Percentiles rank a stretch among this genome's conserved stretches.
Conservation (phyloP, 441 rosid species). For the Macaranga tanarius region DNA sequence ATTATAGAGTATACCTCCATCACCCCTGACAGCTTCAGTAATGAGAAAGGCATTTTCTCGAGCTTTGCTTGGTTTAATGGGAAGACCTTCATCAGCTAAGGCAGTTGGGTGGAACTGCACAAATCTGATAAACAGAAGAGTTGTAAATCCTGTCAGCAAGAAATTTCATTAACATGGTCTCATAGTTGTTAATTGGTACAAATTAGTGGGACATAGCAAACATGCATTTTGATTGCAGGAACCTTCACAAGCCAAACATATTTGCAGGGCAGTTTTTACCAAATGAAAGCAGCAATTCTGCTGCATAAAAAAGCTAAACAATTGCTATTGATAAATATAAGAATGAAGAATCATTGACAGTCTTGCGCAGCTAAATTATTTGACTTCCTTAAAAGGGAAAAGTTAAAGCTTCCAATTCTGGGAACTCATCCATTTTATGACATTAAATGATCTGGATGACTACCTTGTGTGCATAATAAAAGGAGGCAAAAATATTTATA, state of each 20-base stretch:
- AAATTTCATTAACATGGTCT: background rate
- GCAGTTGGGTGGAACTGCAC: constrained; percentile 99
- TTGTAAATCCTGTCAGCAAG: constrained; percentile 3
- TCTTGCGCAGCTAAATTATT: background rate
- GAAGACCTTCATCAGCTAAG: constrained; percentile 94
- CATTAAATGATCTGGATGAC: constrained; percentile 2
- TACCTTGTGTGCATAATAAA: background rate
- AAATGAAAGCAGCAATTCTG: background rate
- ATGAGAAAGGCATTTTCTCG: constrained; percentile 89
- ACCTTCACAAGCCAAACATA: background rate
- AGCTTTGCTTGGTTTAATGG: constrained; percentile 51
- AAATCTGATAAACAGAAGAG: constrained; percentile 45
- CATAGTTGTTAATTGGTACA: background rate
- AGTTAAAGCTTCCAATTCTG: background rate
- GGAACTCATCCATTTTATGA: background rate
- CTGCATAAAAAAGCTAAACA: background rate
- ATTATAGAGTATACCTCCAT: constrained; percentile 92
- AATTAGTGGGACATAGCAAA: constrained; percentile 1
- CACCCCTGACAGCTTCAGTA: constrained; percentile 95
- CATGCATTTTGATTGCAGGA: background rate
- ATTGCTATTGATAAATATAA: too few relatives aligned
- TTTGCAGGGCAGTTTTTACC: background rate
- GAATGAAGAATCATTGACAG: too few relatives aligned
- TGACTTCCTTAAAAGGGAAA: background rate
- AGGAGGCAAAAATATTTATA: background rate